These are phyloP conservation scores for Globisporangium camurandrum DNA, from an alignment of 352 stramenopile genomes.

Conservation along the genomic window DNA sequence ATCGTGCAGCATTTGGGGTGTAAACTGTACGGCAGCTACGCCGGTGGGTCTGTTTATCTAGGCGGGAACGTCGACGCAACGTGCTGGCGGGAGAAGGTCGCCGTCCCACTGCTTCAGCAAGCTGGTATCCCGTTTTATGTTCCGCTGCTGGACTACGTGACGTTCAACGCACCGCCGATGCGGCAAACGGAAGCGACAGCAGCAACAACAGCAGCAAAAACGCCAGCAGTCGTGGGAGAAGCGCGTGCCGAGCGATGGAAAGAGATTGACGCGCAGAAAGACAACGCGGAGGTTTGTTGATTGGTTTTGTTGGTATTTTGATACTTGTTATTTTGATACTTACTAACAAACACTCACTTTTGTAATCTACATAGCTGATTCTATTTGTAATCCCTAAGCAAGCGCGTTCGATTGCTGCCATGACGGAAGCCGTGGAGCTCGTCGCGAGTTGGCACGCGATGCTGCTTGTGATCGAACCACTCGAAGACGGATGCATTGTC, in stretches of 20 bases:
- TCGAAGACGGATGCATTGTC: slow-evolving; percentile 51
- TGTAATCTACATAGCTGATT: slow-evolving; percentile 50
- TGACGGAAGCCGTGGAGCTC: slow-evolving; percentile 77
- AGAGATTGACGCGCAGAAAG: slow-evolving; percentile 53
- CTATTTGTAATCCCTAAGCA: slow-evolving; percentile 76
- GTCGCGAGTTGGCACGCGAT: slow-evolving; percentile 61
- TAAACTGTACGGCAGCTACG: slow-evolving; percentile 36
- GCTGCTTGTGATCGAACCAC: slow-evolving; percentile 71
- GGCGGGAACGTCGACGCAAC: slow-evolving; percentile 67
- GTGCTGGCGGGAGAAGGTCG: slow-evolving; percentile 67
- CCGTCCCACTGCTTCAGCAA: slow-evolving; percentile 63
- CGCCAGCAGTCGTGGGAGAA: too few relatives aligned
- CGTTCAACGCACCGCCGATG: slow-evolving; percentile 37
- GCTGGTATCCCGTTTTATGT: slow-evolving; percentile 71
- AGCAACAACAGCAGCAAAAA: too few relatives aligned
- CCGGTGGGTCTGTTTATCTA: slow-evolving; percentile 56
- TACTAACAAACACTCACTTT: too few relatives aligned
- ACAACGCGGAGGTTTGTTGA: slow-evolving; percentile 43
- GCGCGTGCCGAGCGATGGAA: slow-evolving; percentile 31
- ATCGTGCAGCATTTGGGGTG: slow-evolving; percentile 38
- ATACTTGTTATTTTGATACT: not conserved
- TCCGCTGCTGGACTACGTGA: slow-evolving; percentile 62
- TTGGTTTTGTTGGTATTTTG: not conserved
- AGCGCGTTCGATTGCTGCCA: slow-evolving; percentile 68
- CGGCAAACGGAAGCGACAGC: not conserved